Conservation (phyloP, 2,329 filamentous ascomycete species). For the Aspergillus alliaceus region DNA sequence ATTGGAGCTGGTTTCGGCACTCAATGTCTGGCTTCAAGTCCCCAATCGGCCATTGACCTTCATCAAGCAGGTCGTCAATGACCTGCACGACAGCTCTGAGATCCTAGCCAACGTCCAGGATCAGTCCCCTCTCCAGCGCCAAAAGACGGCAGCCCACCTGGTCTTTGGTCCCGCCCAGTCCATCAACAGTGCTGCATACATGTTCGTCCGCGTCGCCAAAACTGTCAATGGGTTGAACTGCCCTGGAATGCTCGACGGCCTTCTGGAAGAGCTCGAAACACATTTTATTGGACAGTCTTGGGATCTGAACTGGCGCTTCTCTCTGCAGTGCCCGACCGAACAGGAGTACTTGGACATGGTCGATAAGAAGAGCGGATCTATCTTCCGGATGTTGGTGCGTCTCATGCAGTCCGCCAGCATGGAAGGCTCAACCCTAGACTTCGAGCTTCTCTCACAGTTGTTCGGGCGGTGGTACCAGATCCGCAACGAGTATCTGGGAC, state of each 20-base stretch:
- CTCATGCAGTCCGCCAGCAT: conserved; percentile 17
- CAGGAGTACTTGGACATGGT: conserved; percentile 27
- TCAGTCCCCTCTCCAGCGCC: conserved; percentile 32
- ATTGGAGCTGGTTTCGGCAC: conserved; percentile 20
- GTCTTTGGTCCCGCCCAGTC: conserved; percentile 39
- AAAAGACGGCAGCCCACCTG: conserved; percentile 35
- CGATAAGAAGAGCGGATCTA: conserved; percentile 23
- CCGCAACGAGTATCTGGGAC: conserved; percentile 26
- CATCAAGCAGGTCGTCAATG: conserved; percentile 26
- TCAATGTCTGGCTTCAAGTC: conserved; percentile 33
- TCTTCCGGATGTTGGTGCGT: conserved; percentile 21
- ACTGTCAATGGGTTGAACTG: conserved; percentile 16
- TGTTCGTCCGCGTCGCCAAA: conserved; percentile 24
- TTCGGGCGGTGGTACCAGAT: conserved; percentile 27
- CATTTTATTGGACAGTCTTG: conserved; percentile 19
- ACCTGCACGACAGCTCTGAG: conserved; percentile 31
- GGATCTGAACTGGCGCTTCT: conserved; percentile 21
- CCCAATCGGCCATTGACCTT: conserved; percentile 12
- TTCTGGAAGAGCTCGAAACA: conserved; percentile 20
- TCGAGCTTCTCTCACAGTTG: conserved; percentile 13
- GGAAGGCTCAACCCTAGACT: conserved; percentile 10
- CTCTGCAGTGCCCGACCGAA: conserved; percentile 20
- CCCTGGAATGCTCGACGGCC: conserved; percentile 18
- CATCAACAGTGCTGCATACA: conserved; percentile 39
- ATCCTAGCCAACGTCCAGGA: conserved; percentile 45